Base-by-base conservation (phyloP, 768 basidiomycete species). In the Neoboletus brunneissimus region DNA sequence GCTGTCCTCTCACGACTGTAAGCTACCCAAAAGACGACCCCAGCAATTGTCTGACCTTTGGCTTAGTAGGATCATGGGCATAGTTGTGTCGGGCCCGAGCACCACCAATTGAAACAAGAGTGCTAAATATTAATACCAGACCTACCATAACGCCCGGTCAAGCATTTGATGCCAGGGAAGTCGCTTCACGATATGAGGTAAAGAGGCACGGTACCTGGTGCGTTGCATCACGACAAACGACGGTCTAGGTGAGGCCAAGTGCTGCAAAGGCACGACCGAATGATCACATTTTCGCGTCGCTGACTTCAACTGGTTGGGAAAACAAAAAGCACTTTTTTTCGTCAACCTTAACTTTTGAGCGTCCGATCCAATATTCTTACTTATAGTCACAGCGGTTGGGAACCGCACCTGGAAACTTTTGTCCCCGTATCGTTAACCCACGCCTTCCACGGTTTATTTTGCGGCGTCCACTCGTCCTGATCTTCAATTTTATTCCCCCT, bases 351-450 rank as follows among this genome's bases (percentile, higher is more conserved):
- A 20, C 5, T 25, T n/a, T n/a, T n/a, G n/a, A 25, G 27, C 27
- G n/a, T n/a, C n/a, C n/a, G n/a, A n/a, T n/a, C n/a, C n/a, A n/a
- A n/a, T n/a, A n/a, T n/a, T n/a, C n/a, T n/a, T n/a, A n/a, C n/a
- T 3, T n/a, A 10, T 51, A 2, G 27, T 54, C 18, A 15, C 13
- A 6, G 4, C 27, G 38, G 34, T 27, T 29, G 15, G 27, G 47
- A 32, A 11, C 42, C 46, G 37, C 27, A 27, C 5, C 18, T 37
- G 38, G n/a, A 41, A 16, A 40, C 29, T n/a, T 22, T 18, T 16
- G 54, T 29, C 58, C 53, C 60, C 52, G 54, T 29, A 31, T 20
- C 37, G 20, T n/a, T 25, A n/a, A 48, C 58, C 34, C 57, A 48
- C 58, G 43, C 52, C 23, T 16, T 34, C 27, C n/a, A 25, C 4